Percentiles rank a stretch among this genome's conserved stretches.
Conservation (phyloP, 352 stramenopile genomes). For the Pseudoperonospora humuli region DNA sequence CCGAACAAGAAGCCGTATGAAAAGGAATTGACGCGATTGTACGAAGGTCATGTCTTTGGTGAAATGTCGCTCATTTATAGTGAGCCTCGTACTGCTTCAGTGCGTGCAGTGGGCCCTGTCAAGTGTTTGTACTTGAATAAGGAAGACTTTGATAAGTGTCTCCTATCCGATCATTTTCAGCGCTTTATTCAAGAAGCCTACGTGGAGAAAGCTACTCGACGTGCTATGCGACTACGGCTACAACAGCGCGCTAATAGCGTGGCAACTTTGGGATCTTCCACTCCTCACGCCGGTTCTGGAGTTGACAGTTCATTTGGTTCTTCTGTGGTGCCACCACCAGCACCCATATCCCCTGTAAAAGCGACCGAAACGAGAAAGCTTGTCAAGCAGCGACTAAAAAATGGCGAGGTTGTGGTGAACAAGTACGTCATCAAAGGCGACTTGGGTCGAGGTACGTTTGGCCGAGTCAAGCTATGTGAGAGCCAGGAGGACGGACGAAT, state of each 20-base stretch:
- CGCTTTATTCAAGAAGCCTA: constrained; percentile 82
- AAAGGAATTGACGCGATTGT: constrained; percentile 75
- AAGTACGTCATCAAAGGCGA: constrained; percentile 91
- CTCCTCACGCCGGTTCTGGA: constrained; percentile 13
- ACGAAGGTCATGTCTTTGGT: constrained; percentile 85
- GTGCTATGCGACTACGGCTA: constrained; percentile 69
- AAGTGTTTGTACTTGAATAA: constrained; percentile 84
- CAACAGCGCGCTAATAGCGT: constrained; percentile 46
- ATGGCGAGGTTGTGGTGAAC: constrained; percentile 87
- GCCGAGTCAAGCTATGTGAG: constrained; percentile 75
- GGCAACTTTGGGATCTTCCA: constrained; percentile 7
- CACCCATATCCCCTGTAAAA: constrained; percentile 42
- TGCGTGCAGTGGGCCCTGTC: constrained; percentile 67
- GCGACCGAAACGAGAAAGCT: constrained; percentile 75
- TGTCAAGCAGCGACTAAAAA: constrained; percentile 77
- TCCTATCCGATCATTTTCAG: constrained; percentile 78
- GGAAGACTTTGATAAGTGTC: constrained; percentile 83
- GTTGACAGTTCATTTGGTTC: constrained; percentile 22
- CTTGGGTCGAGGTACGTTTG: constrained; percentile 88
- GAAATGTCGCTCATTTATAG: constrained; percentile 87
- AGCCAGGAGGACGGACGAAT: constrained; percentile 71
- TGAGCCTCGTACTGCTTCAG: constrained; percentile 75
- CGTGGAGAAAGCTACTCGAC: constrained; percentile 76
- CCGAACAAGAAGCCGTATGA: constrained; percentile 42
- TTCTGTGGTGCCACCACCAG: constrained; percentile 31